Conservation (phyloP, 2,329 filamentous ascomycete genomes). For the Talaromyces sp. region DNA sequence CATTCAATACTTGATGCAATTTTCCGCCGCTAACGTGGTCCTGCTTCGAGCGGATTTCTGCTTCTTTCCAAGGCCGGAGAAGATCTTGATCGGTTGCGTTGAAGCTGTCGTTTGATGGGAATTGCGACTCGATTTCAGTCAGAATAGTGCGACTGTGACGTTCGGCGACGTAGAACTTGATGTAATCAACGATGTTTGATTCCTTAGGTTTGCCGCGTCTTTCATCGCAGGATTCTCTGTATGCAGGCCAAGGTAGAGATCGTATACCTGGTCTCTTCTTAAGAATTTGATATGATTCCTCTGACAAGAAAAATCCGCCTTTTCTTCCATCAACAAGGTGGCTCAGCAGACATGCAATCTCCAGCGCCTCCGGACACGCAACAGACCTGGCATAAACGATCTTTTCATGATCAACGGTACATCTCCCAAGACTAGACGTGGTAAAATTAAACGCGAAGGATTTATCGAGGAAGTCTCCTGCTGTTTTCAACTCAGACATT, state of each 20-base stretch:
- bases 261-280: slow-evolving; percentile 36
- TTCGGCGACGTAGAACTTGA: slow-evolving; percentile 46
- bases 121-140: slow-evolving; percentile 33
- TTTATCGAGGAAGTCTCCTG: slow-evolving; percentile 45
- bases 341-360: slow-evolving; percentile 46
- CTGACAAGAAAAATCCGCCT: slow-evolving; percentile 45
- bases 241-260: slow-evolving; percentile 38
- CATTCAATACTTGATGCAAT: slow-evolving; percentile 22
- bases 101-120: slow-evolving; percentile 21
- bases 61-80: slow-evolving; percentile 33
- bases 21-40: slow-evolving; percentile 1
- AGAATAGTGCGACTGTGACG: slow-evolving; percentile 34
- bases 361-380: slow-evolving; percentile 34
- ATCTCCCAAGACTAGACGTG: slow-evolving; percentile 54
- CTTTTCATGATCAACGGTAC: slow-evolving; percentile 55
- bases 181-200: slow-evolving; percentile 48
- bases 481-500: slow-evolving; percentile 44
- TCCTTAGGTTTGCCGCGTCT: slow-evolving; percentile 20
- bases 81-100: slow-evolving; percentile 39
- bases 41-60: slow-evolving; percentile 24
- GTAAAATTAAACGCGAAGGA: slow-evolving; percentile 53
- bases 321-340: slow-evolving; percentile 52
- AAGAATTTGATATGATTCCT: slow-evolving; percentile 42
- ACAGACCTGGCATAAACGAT: slow-evolving; percentile 57
- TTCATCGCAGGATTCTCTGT: slow-evolving; percentile 28